These are phyloP conservation scores for Tylopilus cervinicoccineus DNA, from an alignment of 768 basidiomycete genomes.

Conservation along the genomic window DNA sequence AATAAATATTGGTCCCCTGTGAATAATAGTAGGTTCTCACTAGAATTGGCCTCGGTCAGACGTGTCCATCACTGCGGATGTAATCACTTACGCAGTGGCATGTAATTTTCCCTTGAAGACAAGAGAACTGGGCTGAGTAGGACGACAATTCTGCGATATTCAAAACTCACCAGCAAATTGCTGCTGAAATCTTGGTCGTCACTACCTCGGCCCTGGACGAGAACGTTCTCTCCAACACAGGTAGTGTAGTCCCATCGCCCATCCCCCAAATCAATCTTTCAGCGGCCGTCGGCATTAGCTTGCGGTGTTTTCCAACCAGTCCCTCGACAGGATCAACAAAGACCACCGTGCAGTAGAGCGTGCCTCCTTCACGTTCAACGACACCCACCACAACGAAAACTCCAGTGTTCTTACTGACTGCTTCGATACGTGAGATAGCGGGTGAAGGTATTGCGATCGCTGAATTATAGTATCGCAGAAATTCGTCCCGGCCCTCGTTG, in stretches of 20 bases:
- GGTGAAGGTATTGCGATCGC: conserved; percentile 57
- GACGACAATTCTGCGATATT: background rate
- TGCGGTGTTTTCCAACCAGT: conserved; percentile 58
- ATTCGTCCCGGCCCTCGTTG: conserved; percentile 55
- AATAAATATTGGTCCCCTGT: conserved; percentile 56
- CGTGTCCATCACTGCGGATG: background rate
- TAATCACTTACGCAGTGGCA: conserved; percentile 50
- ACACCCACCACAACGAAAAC: conserved; percentile 59
- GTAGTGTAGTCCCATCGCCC: conserved; percentile 52
- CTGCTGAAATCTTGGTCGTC: conserved; percentile 47
- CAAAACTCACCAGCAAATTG: conserved; percentile 52
- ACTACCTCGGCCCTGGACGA: conserved; percentile 21
- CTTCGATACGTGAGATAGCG: conserved; percentile 43
- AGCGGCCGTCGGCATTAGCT: conserved; percentile 57
- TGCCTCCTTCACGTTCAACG: conserved; percentile 56
- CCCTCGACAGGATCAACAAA: conserved; percentile 53
- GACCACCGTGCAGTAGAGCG: conserved; percentile 57
- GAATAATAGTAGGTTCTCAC: conserved; percentile 60
- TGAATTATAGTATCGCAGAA: conserved; percentile 47
- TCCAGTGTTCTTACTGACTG: conserved; percentile 42
- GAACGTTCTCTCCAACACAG: conserved; percentile 44
- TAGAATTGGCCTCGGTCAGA: conserved; percentile 20
- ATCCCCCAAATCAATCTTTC: conserved; percentile 63
- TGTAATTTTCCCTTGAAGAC: conserved; percentile 63
- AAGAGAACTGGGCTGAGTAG: background rate